phyloP scores from a whole-genome alignment of 768 basidiomycete species.

The Suillus cothurnatus region DNA sequence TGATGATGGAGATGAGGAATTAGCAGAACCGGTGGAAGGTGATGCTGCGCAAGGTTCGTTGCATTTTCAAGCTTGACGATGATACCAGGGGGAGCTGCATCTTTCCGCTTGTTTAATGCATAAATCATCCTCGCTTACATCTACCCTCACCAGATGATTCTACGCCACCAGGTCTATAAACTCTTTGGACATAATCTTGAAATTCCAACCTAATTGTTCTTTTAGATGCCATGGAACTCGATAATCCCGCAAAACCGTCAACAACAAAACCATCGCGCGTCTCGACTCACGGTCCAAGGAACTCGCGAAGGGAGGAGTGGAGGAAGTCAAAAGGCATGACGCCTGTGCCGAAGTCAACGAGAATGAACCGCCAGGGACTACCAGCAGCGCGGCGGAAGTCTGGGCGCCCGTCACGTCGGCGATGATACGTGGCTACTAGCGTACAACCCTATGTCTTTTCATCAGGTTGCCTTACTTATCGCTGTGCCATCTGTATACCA shows the following conservation, averaged over 20 bases:
- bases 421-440: conserved; percentile 41
- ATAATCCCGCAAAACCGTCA: conserved; percentile 34
- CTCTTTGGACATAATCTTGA: conserved; percentile 14
- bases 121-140: not conserved
- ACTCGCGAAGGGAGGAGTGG: conserved; percentile 82
- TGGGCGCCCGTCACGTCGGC: conserved; percentile 70
- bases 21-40: conserved; percentile 25
- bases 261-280: conserved; percentile 42
- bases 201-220: not conserved
- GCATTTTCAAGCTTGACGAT: conserved; percentile 21
- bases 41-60: conserved; percentile 61
- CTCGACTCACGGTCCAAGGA: conserved; percentile 83
- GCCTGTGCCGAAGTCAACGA: conserved; percentile 48
- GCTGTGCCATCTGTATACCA: conserved; percentile 2
- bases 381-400: conserved; percentile 63
- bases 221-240: conserved; percentile 58
- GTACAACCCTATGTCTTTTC: not conserved
- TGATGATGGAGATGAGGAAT: conserved; percentile 36
- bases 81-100: not conserved
- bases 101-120: not conserved
- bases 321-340: conserved; percentile 75
- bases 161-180: conserved; percentile 19
- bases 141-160: conserved; percentile 19
- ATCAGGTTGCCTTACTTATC: not conserved
- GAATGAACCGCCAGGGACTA: conserved; percentile 70